Base-by-base conservation (phyloP, 768 basidiomycete species). In the Auriscalpium vulgare region DNA sequence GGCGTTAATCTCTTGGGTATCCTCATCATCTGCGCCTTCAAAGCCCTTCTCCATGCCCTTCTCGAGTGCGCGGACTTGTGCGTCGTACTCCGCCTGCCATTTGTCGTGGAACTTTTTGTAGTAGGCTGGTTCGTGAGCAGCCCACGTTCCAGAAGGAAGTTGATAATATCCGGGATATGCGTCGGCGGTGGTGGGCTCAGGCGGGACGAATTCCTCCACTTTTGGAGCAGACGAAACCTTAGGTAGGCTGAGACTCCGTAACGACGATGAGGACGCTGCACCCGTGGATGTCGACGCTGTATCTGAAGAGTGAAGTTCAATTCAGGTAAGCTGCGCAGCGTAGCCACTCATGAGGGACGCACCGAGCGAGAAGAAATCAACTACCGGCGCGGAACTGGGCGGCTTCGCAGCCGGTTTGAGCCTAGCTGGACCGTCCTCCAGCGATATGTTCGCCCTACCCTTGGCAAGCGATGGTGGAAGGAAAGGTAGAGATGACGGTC, bases 101-200 rank as follows among this genome's bases (percentile, higher is more conserved):
- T 82, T 85, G 55, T 81, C 77, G 63, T 82, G 75, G 67, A 85
- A 87, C 47, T 74, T 77, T 17, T 74, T 75, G 63, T 88, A 93
- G 68, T 88, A 89, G 37, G 66, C 76, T 0, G 80, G 69, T 51
- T 93, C 88, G 64, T 92, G 78, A 0, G 84, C 81, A 23, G 81
- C 85, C 83, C 91, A 95, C 37, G 77, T 69, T 16, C 91, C 91
- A 8, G 88, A 86, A 0, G 91, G 89, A 17, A 87, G 77, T 53
- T 85, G 83, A 62, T 93, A 92, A 72, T 93, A 94, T 7, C 91
- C 91, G 1, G 91, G 91, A 67, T 91, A 91, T 14, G 81, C 80
- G 65, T 93, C 91, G 8, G 75, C 74, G 4, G 81, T 79, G 7
- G 83, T 85, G 1, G 91, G 91, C 52, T 85, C 82, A 1, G 89